Evolutionary conservation across 805 yeast genomes (phyloP).

Genomic region (Kluyveromyces nonfermentans): DNA sequence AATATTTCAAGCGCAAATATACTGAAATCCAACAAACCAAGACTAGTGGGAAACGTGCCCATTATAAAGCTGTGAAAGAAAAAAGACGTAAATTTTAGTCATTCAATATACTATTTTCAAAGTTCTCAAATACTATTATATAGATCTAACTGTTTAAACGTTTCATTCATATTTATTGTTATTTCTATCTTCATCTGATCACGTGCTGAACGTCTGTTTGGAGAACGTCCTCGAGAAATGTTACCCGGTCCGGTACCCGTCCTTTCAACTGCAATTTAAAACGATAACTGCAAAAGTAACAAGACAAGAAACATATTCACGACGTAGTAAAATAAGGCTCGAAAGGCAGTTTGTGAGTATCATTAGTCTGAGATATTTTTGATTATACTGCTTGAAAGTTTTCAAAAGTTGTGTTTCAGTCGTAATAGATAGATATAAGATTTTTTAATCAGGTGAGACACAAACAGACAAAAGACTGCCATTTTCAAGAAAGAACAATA

Average conservation of each 20-base stretch:
- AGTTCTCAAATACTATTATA: background rate
- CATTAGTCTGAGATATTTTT: too few species aligned
- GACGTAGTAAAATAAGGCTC: too few species aligned
- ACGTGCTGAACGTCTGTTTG: too few species aligned
- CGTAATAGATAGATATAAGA: background rate
- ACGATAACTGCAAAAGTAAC: too few species aligned
- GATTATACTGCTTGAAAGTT: background rate
- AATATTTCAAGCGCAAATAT: slow-evolving; percentile 80
- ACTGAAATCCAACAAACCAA: slow-evolving; percentile 61
- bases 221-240: too few species aligned
- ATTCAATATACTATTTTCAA: background rate
- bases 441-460: background rate
- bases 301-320: too few species aligned
- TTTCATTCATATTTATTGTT: too few species aligned
- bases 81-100: slow-evolving; percentile 37
- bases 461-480: background rate
- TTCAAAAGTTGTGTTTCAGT: background rate
- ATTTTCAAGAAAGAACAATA: background rate
- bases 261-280: too few species aligned
- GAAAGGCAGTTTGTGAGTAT: too few species aligned
- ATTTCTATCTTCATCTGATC: too few species aligned
- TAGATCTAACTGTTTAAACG: too few species aligned
- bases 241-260: too few species aligned
- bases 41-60: slow-evolving; percentile 56
- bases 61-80: slow-evolving; percentile 52